A percentile compares a stretch with the other conserved stretches of the same genome.
These are phyloP conservation scores for Epichloe bromicola DNA, from an alignment of 2,329 filamentous ascomycete genomes.

Conservation along the genomic window DNA sequence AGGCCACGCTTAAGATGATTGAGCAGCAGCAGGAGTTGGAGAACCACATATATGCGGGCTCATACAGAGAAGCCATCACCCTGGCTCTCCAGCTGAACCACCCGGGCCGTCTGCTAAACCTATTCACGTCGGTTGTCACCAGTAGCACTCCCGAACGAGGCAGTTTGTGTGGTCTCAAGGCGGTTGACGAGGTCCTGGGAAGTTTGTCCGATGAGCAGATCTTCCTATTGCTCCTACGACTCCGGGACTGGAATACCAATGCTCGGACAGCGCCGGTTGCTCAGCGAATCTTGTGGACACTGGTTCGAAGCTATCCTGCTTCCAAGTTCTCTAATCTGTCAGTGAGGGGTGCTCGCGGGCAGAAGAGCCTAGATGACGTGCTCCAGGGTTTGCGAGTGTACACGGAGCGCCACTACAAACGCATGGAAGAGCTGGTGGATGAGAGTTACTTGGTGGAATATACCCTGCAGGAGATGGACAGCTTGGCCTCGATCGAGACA, in stretches of 20 bases:
- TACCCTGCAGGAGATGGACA: conserved; percentile 87
- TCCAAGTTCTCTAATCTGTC: conserved; percentile 61
- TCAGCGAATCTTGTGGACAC: conserved; percentile 67
- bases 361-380: conserved; percentile 66
- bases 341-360: conserved; percentile 41
- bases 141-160: conserved; percentile 44
- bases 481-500: conserved; percentile 36
- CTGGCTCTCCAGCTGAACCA: conserved; percentile 90
- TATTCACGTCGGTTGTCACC: conserved; percentile 72
- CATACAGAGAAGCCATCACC: conserved; percentile 86
- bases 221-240: conserved; percentile 63
- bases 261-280: conserved; percentile 74
- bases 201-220: conserved; percentile 74
- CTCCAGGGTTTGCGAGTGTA: conserved; percentile 80
- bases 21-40: conserved; percentile 91
- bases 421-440: conserved; percentile 79
- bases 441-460: conserved; percentile 93
- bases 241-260: conserved; percentile 97
- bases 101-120: conserved; percentile 67
- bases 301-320: conserved; percentile 72
- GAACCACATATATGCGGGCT: conserved; percentile 79
- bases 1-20: conserved; percentile 63
- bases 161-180: conserved; percentile 49
- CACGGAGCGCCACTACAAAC: conserved; percentile 83
- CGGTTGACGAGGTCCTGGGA: conserved; percentile 76